phyloP scores from a whole-genome alignment of 2,329 filamentous ascomycete genomes.

The Nothophaeocryptopus gaeumannii region DNA sequence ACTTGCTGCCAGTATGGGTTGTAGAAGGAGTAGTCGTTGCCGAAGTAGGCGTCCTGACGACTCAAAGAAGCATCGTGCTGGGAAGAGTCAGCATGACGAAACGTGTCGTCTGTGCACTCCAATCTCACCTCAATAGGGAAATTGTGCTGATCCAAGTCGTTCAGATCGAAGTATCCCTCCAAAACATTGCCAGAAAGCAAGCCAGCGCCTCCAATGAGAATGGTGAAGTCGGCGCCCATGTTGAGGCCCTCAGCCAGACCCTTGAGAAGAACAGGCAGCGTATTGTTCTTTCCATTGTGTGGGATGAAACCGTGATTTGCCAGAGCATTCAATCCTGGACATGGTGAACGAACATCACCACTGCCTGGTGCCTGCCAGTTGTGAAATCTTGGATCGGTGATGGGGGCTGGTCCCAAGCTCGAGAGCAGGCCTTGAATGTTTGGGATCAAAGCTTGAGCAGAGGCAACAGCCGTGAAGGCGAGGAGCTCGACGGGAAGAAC shows the following conservation, averaged over 20 bases:
- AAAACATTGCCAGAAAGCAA: conserved; percentile 23
- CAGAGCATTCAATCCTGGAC: conserved; percentile 30
- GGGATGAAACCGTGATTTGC: conserved; percentile 28
- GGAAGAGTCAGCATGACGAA: neutral
- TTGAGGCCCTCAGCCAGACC: conserved; percentile 29
- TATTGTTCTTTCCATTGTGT: conserved; percentile 27
- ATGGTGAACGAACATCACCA: conserved; percentile 30
- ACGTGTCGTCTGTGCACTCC: neutral
- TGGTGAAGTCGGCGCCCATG: conserved; percentile 31
- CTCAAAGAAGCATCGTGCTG: conserved; percentile 39
- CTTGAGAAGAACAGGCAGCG: conserved; percentile 25
- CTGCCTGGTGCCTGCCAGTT: conserved; percentile 27
- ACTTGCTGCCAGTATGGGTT: conserved; percentile 33
- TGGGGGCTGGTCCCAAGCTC: conserved; percentile 26
- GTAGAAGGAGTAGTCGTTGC: conserved; percentile 38
- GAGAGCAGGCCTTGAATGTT: conserved; percentile 21
- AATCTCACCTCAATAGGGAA: conserved; percentile 28
- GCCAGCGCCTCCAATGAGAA: conserved; percentile 29
- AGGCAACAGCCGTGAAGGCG: conserved; percentile 1
- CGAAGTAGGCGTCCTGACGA: conserved; percentile 35
- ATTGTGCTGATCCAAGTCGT: conserved; percentile 33
- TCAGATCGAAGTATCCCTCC: conserved; percentile 25
- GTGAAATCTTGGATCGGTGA: conserved; percentile 28
- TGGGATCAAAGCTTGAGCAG: conserved; percentile 8
- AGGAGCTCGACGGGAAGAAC: neutral